Conservation (phyloP, 768 basidiomycete genomes). For the Trametes sanguinea region DNA sequence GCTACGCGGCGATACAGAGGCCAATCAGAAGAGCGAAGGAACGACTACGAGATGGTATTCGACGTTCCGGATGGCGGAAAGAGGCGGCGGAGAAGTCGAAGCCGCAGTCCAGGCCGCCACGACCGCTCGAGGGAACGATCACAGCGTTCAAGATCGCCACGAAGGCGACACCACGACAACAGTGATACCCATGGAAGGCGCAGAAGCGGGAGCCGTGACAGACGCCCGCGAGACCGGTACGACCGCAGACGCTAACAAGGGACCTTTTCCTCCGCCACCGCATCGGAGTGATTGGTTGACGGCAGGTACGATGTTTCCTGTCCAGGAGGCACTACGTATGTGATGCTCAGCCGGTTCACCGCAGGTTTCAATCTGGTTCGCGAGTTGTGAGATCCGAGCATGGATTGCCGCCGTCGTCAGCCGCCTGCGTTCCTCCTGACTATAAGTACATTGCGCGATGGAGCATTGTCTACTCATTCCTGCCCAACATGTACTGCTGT, state of each 20-base stretch:
- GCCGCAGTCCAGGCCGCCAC: slow-evolving; percentile 40
- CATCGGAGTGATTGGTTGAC: neutral
- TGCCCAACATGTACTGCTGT: slow-evolving; percentile 20
- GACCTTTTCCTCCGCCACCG: neutral
- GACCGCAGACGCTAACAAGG: slow-evolving; percentile 19
- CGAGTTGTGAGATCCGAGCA: neutral
- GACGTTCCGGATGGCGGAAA: slow-evolving; percentile 53
- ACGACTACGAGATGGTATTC: slow-evolving; percentile 80
- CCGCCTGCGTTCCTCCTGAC: neutral
- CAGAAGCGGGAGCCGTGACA: slow-evolving; percentile 32
- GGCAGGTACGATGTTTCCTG: neutral
- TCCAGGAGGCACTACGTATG: neutral
- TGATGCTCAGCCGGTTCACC: neutral
- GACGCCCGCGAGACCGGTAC: slow-evolving; percentile 22
- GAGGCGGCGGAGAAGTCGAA: slow-evolving; percentile 50
- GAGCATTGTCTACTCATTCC: neutral
- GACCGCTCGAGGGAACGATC: slow-evolving; percentile 30
- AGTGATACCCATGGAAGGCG: slow-evolving; percentile 27
- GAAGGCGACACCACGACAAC: slow-evolving; percentile 20
- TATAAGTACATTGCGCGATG: slow-evolving; percentile 2
- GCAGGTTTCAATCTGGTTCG: neutral
- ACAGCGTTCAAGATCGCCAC: slow-evolving; percentile 29
- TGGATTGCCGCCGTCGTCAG: neutral
- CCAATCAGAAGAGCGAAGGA: slow-evolving; percentile 35
- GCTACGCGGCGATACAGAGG: slow-evolving; percentile 68